Base-by-base conservation (phyloP, 2,329 filamentous ascomycete species). In the Fusarium guadeloupense region DNA sequence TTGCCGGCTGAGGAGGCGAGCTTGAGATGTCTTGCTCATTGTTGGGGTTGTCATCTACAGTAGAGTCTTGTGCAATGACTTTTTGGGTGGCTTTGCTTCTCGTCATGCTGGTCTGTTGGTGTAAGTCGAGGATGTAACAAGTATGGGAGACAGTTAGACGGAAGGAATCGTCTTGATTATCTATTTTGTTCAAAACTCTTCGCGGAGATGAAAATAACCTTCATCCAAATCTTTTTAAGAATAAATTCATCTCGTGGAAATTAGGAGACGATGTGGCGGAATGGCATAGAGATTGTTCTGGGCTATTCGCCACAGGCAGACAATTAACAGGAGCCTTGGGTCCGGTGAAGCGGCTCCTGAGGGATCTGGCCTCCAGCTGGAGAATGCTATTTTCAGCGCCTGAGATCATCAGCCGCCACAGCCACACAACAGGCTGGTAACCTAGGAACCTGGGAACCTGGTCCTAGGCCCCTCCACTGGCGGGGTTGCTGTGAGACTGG, bases 1-100 rank as follows among this genome's bases (percentile, higher is more conserved):
- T 79, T 13, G 78, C 71, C 9, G 69, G 64, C 40, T 64, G 62
- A 9, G 51, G 48, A 38, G 66, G 64, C 14, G 64, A 64, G 37
- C 57, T 61, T 19, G 25, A n/a, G 17, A 31, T 17, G 5, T 34
- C 16, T n/a, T 52, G 38, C 6, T 43, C 42, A 34, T 45, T 9
- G 2, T 54, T 13, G 5, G 28, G 13, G 34, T 35, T 28, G 3
- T 9, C 20, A 9, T 34, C 35, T 7, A 23, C 20, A 21, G 26
- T 9, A 28, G 35, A 5, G 9, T 58, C 46, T 37, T 43, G 28
- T n/a, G 34, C 14, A 8, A 5, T 12, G 5, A 13, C 28, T 6
- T 46, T 37, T 9, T 40, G 44, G 4, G 9, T 9, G 19, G 21
- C 16, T 17, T 58, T 49, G 30, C 39, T 54, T 44, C 37, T 54